Evolutionary conservation across 306 rosid genomes (phyloP), one percentile per base, ranked within the genome.

Genomic region (Arachis stenosperma): DNA sequence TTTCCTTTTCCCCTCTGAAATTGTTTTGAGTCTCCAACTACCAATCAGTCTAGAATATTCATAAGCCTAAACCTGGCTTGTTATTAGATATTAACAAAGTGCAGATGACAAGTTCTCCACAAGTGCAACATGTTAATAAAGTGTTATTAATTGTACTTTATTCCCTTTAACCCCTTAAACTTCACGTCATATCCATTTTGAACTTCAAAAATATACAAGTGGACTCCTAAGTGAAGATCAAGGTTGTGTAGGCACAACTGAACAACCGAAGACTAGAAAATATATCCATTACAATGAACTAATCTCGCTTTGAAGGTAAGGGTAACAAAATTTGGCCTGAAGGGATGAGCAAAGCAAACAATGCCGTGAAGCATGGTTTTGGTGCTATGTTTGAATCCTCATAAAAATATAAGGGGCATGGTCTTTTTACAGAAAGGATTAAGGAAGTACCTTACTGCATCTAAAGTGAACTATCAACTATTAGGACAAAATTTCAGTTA

Each of bases 1-100:
- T 59, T 59, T 46, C 6, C 52, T 42, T 79, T 65, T 9, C 37
- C 6, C 10, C 56, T 59, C 67, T 52, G 51, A 43, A 43, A 52
- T 30, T 42, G 65, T 66, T 39, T 39, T 47, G 66, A 8, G 50
- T 3, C 1, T 3, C 1, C 3, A 73, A 41, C 50, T 9, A 22
- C 13, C 44, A 11, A 12, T 30, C 41, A 40, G 46, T 30, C 6
- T 48, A 61, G 46, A 70, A 8, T 30, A 51, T 70, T 36, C 41
- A 13, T 40, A 50, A 6, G 7, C 55, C 1, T 51, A 29, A 29
- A 69, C 64, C 17, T 3, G 40, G 30, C 8, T 51, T 30, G 13
- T 50, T 53, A 40, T 27, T 9, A 27, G 12, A 22, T 61, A 69
- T 27, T 53, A 47, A 33, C 57, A 12, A 6, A 7, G 5, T 6